phyloP scores from a whole-genome alignment of 257 asterid species.

The Solanum appendiculatum region DNA sequence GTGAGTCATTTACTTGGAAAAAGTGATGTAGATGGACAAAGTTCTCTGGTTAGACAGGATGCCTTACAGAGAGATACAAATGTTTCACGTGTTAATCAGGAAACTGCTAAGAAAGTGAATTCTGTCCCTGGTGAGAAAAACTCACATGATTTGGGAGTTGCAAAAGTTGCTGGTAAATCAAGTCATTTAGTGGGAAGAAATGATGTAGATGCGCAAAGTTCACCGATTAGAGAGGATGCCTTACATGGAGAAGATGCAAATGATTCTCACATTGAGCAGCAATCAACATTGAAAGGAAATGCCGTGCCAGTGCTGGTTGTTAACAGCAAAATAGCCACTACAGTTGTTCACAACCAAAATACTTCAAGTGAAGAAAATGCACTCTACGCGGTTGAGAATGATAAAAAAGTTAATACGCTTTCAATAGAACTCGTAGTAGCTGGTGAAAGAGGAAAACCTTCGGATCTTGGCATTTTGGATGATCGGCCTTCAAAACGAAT shows the following conservation, averaged over 20 bases:
- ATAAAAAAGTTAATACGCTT: constrained; percentile 2
- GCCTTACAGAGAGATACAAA: constrained; percentile 11
- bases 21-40: constrained; percentile 11
- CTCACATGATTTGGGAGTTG: constrained; percentile 17
- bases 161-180: constrained; percentile 12
- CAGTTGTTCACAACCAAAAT: constrained; percentile 1
- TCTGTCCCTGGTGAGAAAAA: constrained; percentile 13
- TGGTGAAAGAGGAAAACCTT: constrained; percentile 22
- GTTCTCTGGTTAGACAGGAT: constrained; percentile 7
- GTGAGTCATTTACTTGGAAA: constrained; percentile 1
- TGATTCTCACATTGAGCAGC: constrained; percentile 1
- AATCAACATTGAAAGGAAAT: background rate
- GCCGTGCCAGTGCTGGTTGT: background rate
- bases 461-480: constrained; percentile 14
- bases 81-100: constrained; percentile 1
- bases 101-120: background rate
- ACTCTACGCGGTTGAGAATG: background rate
- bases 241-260: constrained; percentile 17
- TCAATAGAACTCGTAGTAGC: constrained; percentile 7
- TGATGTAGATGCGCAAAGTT: constrained; percentile 10
- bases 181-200: constrained; percentile 7
- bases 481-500: constrained; percentile 26
- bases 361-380: constrained; percentile 9
- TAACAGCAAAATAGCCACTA: constrained; percentile 5
- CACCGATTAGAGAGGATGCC: constrained; percentile 5